Percentiles rank a stretch among this genome's conserved stretches.
These are phyloP conservation scores for Penicillium paradoxum DNA, from an alignment of 495 filamentous ascomycete species.

Conservation along the genomic window DNA sequence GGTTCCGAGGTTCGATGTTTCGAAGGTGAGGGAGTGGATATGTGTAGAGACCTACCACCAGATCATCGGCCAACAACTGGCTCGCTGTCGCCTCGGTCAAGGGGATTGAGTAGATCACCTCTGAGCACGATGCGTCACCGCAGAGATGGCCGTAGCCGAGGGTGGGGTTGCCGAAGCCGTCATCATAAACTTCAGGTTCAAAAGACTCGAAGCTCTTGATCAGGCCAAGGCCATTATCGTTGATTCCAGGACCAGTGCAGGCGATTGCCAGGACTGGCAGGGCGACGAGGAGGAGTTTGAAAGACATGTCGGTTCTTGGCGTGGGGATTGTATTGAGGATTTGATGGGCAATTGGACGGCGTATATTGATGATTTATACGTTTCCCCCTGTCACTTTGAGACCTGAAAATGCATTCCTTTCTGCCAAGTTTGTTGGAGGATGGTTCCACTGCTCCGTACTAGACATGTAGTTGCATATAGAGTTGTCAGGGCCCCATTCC, in stretches of 20 bases:
- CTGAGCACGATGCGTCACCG: slow-evolving; percentile 33
- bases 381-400: background rate
- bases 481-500: background rate
- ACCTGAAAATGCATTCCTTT: background rate
- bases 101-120: slow-evolving; percentile 40
- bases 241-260: slow-evolving; percentile 32
- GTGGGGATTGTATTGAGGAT: background rate
- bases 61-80: slow-evolving; percentile 38
- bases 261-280: slow-evolving; percentile 13
- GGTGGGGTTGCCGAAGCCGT: slow-evolving; percentile 44
- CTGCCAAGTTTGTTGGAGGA: too few relatives aligned
- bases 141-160: slow-evolving; percentile 52
- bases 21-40: too few relatives aligned
- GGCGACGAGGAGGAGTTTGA: slow-evolving; percentile 9
- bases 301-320: slow-evolving; percentile 3
- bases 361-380: background rate
- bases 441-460: too few relatives aligned
- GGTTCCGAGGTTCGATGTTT: background rate
- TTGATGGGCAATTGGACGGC: background rate
- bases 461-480: background rate
- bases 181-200: slow-evolving; percentile 26
- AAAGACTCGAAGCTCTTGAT: slow-evolving; percentile 41
- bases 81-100: slow-evolving; percentile 35
- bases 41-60: slow-evolving; percentile 26
- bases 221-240: slow-evolving; percentile 31